Evolutionary conservation across 768 basidiomycete genomes (phyloP), one percentile per base, ranked within the genome.

Genomic region (Paxillus involutus): DNA sequence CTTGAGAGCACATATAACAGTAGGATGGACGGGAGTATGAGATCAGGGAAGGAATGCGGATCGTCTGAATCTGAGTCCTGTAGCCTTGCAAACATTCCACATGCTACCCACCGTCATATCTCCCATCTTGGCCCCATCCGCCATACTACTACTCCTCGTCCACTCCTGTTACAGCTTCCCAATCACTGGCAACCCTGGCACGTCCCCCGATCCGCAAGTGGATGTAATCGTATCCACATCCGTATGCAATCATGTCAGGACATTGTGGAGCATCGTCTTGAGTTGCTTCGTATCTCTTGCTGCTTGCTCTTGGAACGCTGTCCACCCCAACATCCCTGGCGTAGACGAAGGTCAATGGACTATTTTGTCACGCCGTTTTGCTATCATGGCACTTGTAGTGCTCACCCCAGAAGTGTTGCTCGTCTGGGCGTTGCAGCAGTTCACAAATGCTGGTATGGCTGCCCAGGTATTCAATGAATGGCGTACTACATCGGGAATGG

Each of bases 231-330:
- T 35, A 16, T 35, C 32, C 36, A 0, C 11, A 46, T 51, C 32
- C 21, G 0, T n/a, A 33, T 51, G 40, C 8, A 32, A 6, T 11
- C 3, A 32, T 10, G 29, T 8, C 12, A 51, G 49, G 75, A 75
- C 53, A 75, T 75, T 70, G 58, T 62, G 53, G 55, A 47, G 56
- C 43, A 69, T 72, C 41, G 51, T 69, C 12, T 61, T 59, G 59
- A 61, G 62, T 45, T 71, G 68, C 24, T 16, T 67, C 19, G 51
- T 59, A 11, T 66, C 70, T 4, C 53, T 71, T 1, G 62, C 72
- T 17, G 51, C 59, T 11, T 72, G 71, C 49, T 63, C 61, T 14
- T 72, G 70, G 71, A 60, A 59, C 13, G 54, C 62, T 8, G 48
- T 69, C 10, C 71, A 72, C 19, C 68, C 65, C 16, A 69, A 72